These are phyloP conservation scores for Yamadazyma philogaea DNA, from an alignment of 805 yeast genomes.

Conservation along the genomic window DNA sequence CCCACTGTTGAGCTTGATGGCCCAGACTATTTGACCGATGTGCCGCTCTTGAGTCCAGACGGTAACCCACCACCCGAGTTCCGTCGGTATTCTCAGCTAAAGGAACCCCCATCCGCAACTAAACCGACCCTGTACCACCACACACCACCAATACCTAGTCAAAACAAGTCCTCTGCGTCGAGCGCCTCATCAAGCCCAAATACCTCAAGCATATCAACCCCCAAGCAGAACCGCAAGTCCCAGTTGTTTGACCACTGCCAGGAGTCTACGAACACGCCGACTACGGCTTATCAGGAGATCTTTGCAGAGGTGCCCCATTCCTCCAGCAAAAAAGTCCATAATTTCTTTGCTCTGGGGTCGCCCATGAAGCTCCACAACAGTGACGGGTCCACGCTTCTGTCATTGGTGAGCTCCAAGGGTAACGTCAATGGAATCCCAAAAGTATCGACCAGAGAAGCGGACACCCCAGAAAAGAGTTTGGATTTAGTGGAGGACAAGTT, in stretches of 20 bases:
- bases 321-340: not conserved
- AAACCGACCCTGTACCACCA: not conserved
- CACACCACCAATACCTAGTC: constrained; percentile 1
- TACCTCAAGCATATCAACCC: not conserved
- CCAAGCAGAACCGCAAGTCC: not conserved
- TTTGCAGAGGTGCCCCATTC: constrained; percentile 1
- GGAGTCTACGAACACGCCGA: constrained; percentile 5
- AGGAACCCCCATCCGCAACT: not conserved
- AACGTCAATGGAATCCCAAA: not conserved
- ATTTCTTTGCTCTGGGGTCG: not conserved
- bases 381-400: constrained; percentile 1
- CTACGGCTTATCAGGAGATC: constrained; percentile 4
- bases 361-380: constrained; percentile 1
- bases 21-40: constrained; percentile 2
- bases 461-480: not conserved
- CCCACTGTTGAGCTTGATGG: not conserved
- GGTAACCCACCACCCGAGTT: not conserved
- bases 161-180: not conserved
- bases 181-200: not conserved
- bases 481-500: constrained; percentile 2
- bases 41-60: not conserved
- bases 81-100: not conserved
- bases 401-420: not conserved
- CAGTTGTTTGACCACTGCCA: not conserved
- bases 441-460: not conserved